Evolutionary conservation across 108 stramenopile species (phyloP).

Genomic region (Skeletonema costatum): DNA sequence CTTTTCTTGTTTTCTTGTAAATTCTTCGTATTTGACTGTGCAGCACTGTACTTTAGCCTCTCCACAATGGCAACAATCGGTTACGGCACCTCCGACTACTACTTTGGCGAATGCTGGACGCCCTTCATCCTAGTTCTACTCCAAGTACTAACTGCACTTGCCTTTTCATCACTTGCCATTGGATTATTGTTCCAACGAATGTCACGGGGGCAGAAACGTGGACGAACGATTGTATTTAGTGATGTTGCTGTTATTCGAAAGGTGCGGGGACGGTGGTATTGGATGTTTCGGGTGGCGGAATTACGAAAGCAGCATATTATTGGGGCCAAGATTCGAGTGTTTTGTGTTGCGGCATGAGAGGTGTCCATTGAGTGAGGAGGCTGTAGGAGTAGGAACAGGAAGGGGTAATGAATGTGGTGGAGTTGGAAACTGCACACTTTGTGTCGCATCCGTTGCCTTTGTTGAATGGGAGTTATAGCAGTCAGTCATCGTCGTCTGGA

Average conservation of each 20-base stretch:
- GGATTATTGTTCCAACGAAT: constrained; percentile 93
- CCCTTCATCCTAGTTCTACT: constrained; percentile 82
- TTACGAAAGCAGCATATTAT: constrained; percentile 91
- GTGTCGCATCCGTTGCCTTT: constrained; percentile 44
- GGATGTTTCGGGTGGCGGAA: constrained; percentile 96
- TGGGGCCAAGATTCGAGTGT: constrained; percentile 90
- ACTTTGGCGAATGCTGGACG: constrained; percentile 90
- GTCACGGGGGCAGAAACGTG: constrained; percentile 84
- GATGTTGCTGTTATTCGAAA: constrained; percentile 84
- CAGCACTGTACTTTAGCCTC: constrained; percentile 85
- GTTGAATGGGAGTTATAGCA: constrained; percentile 24
- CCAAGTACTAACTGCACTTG: constrained; percentile 86
- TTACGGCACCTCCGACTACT: constrained; percentile 93
- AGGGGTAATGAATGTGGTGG: constrained; percentile 45
- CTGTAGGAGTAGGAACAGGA: constrained; percentile 20
- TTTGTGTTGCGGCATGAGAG: constrained; percentile 91
- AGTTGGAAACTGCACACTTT: constrained; percentile 44
- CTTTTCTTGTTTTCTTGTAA: not conserved
- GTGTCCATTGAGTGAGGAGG: constrained; percentile 38
- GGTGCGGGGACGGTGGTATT: constrained; percentile 77
- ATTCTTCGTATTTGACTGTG: not conserved
- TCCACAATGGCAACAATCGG: constrained; percentile 96
- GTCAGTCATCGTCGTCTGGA: not conserved
- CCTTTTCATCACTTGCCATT: constrained; percentile 91
- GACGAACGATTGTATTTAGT: constrained; percentile 89